Conservation (phyloP, 2,329 filamentous ascomycete genomes). For the Ambrosiella cleistominuta region DNA sequence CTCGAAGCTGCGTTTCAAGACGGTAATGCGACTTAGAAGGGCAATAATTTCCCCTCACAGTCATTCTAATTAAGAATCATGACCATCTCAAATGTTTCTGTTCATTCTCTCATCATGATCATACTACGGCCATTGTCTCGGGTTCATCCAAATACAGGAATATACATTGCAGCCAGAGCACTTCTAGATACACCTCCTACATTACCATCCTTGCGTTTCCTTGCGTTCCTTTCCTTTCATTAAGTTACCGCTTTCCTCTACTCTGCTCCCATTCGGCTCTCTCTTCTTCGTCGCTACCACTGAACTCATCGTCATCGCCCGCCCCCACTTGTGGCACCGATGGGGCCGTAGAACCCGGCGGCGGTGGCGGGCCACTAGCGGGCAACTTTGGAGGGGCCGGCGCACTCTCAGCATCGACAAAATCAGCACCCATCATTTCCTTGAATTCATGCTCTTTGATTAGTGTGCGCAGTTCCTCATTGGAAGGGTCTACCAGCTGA, state of each 20-base stretch:
- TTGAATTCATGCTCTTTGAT: conserved; percentile 57
- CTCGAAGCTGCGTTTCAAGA: no score
- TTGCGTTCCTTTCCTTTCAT: neutral
- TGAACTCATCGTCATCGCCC: conserved; percentile 39
- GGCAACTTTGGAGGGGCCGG: conserved; percentile 14
- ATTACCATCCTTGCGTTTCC: neutral
- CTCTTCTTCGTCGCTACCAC: conserved; percentile 47
- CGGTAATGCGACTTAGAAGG: no score
- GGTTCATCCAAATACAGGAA: neutral
- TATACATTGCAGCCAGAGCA: neutral
- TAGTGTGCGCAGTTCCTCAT: conserved; percentile 40
- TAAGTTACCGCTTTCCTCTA: conserved; percentile 17
- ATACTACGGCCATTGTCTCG: neutral
- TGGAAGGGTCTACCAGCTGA: conserved; percentile 57
- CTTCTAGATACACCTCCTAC: neutral
- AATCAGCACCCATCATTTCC: conserved; percentile 39
- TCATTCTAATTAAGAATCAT: no score
- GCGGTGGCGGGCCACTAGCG: conserved; percentile 13
- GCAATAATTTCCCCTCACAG: no score
- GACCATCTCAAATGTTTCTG: no score
- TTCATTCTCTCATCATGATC: neutral
- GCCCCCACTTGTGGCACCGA: conserved; percentile 18
- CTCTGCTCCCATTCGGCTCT: conserved; percentile 42
- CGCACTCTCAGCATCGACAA: conserved; percentile 24
- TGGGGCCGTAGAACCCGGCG: conserved; percentile 12